Base-by-base conservation (phyloP, 148 eudicot species). In the Polygonum maritimum region DNA sequence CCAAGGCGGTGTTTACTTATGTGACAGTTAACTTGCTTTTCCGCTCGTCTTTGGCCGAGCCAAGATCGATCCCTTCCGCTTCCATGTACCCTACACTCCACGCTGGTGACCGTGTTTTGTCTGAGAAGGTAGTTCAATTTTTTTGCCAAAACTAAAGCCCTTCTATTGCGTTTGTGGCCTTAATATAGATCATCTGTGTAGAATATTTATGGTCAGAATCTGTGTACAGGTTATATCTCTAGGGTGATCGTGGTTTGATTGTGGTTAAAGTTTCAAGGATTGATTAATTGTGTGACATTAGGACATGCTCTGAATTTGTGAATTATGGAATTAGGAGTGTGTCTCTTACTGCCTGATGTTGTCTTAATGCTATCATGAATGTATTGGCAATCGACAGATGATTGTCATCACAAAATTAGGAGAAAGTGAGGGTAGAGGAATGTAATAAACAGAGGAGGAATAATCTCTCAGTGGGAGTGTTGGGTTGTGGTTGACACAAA, bases 41-140 rank as follows among this genome's bases (percentile, higher is more conserved):
- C 63, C 83, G 84, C 12, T 91, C 97, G 0, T 80, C 88, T 2
- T 86, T 93, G 84, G 98, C 92, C 0, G 94, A 91, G 83, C 92
- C 98, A 0, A 84, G 92, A 65, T 91, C 97, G 6, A 93, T 93
- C 70, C 98, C 98, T 4, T 82, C 98, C 4, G 19, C 88, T 19
- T 93, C 98, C 21, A 93, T 93, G 98, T 77, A 16, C 74, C 98
- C 98, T 13, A 93, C 98, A 1, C 88, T 93, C 45, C 86, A 91
- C 80, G 90, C 81, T 8, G 98, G 98, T 76, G 98, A 93, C 75
- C 88, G 98, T 1, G 83, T 93, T 62, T 76, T 93, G 31, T 91
- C 97, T 0, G 98, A 93, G 84, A 93, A 93, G 98, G 98, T 93
- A 88, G 72, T 31, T 74, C 10, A 0, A 6, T 14, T 35, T 35